Base-by-base conservation (phyloP, 2,329 filamentous ascomycete species). In the Verticillium klebahnii region DNA sequence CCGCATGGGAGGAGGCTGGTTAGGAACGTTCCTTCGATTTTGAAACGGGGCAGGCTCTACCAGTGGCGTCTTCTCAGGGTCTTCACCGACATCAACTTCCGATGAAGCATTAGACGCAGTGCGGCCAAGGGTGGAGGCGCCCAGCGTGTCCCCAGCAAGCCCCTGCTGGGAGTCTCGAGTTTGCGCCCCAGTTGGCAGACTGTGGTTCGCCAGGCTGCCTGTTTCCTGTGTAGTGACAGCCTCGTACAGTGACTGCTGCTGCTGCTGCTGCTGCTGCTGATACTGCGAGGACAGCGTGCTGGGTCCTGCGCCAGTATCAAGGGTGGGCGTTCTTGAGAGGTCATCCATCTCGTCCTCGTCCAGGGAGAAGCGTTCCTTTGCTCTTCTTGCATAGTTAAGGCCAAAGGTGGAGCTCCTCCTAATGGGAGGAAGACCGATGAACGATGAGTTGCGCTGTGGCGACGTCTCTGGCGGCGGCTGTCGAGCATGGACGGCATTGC, bases 401-500 rank as follows among this genome's bases (percentile, higher is more conserved):
- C 81, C 81, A 70, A 88, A 84, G 3, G 82, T 84, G 17, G 85
- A 87, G 15, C 78, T 80, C 36, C 84, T 78, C 56, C 84, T 79
- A 62, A 88, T 86, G 1, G 83, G 84, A 3, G 86, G 85, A 40
- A 89, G 71, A 1, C 83, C 83, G 25, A 81, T 74, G 64, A 88
- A 88, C 1, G 83, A 85, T 1, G 80, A 75, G 12, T 78, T 73
- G 36, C 80, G 76, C 45, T 77, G 72, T 39, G 77, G 74, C n/a
- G 67, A 56, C n/a, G 45, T 52, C 45, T 52, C 45, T 3, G 45
- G 45, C 45, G 45, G 45, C 25, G 45, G n/a, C 19, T 52, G 45
- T 52, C 19, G 45, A 52, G 19, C 2, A 3, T 52, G 63, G 59
- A 52, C 64, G 59, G 58, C 63, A 59, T 52, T 52, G 45, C n/a